Conservation (phyloP, 768 basidiomycete genomes). For the Kwoniella bestiolae region DNA sequence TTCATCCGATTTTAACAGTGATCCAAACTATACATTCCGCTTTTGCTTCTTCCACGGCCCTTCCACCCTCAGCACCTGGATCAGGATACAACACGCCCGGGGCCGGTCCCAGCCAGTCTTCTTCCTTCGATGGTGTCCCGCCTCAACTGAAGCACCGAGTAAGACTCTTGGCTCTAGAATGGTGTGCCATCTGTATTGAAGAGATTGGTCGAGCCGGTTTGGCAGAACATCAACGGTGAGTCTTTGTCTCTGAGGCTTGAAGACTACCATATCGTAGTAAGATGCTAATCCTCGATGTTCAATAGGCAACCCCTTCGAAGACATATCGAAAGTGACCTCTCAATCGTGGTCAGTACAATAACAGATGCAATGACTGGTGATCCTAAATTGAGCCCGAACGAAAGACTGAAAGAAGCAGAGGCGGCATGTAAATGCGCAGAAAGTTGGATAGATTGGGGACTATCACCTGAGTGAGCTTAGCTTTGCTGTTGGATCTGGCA, state of each 20-base stretch:
- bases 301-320: slow-evolving; percentile 53
- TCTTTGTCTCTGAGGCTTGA: background rate
- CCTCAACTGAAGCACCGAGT: slow-evolving; percentile 19
- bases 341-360: slow-evolving; percentile 74
- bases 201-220: slow-evolving; percentile 78
- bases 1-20: slow-evolving; percentile 73
- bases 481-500: background rate
- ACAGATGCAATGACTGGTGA: slow-evolving; percentile 62
- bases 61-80: slow-evolving; percentile 39
- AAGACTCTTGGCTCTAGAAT: slow-evolving; percentile 46
- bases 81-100: slow-evolving; percentile 49
- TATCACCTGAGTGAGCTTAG: slow-evolving; percentile 68
- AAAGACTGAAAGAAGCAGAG: slow-evolving; percentile 62
- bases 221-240: slow-evolving; percentile 70
- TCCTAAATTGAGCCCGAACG: slow-evolving; percentile 5
- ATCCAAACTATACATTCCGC: slow-evolving; percentile 67
- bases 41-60: slow-evolving; percentile 64
- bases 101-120: slow-evolving; percentile 2
- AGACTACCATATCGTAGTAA: background rate
- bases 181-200: slow-evolving; percentile 78
- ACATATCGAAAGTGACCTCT: slow-evolving; percentile 69
- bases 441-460: slow-evolving; percentile 73
- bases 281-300: too few species aligned
- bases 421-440: slow-evolving; percentile 79
- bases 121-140: background rate